Percentiles rank a stretch among this genome's conserved stretches.
Conservation (phyloP, 192 early-diverging fungal species). For the Thamnidium elegans region DNA sequence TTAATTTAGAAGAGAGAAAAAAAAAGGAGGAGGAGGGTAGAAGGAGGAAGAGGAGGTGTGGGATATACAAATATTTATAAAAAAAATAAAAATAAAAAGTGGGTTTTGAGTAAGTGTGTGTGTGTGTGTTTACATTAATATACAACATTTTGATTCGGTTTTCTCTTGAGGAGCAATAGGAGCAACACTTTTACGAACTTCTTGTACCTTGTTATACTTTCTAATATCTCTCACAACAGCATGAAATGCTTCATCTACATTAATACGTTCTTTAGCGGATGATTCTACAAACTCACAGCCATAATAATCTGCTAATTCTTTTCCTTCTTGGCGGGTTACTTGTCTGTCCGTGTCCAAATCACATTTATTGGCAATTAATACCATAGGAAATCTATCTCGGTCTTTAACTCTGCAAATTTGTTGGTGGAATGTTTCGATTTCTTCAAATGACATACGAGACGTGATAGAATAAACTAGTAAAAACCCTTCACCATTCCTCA, state of each 20-base stretch:
- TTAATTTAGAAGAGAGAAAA: too few species aligned
- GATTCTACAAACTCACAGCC: constrained; percentile 83
- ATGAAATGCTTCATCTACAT: constrained; percentile 93
- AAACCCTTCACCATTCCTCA: constrained; percentile 94
- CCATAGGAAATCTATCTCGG: constrained; percentile 80
- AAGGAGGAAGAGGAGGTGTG: too few species aligned
- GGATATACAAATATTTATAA: too few species aligned
- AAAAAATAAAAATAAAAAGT: too few species aligned
- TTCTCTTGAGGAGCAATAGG: too few species aligned
- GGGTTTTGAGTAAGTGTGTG: too few species aligned
- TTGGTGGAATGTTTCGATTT: constrained; percentile 85
- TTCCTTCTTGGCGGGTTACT: constrained; percentile 77
- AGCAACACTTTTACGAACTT: background rate
- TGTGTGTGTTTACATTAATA: too few species aligned
- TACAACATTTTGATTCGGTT: too few species aligned
- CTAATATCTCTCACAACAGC: constrained; percentile 80
- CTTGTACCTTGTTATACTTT: constrained; percentile 71
- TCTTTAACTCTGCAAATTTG: constrained; percentile 95
- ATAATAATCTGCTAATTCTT: constrained; percentile 72
- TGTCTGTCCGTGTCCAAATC: constrained; percentile 80
- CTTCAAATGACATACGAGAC: constrained; percentile 87
- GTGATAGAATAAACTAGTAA: constrained; percentile 91
- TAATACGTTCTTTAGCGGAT: constrained; percentile 78
- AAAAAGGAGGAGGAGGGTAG: too few species aligned
- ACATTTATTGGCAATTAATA: constrained; percentile 91